Conservation (phyloP, 768 basidiomycete species). For the Cytidiella melzeri region DNA sequence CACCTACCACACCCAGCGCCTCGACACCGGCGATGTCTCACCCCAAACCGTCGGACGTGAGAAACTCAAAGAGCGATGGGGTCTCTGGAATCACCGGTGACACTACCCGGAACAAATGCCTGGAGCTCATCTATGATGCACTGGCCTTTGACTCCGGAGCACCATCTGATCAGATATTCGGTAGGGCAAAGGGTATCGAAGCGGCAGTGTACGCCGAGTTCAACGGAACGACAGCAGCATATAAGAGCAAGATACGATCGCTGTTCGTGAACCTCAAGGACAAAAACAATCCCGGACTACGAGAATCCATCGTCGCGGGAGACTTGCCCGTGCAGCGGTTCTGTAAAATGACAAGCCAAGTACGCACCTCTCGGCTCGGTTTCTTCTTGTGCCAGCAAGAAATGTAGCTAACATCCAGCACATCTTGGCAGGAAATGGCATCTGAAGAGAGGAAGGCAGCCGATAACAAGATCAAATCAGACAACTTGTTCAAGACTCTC, state of each 20-base stretch:
- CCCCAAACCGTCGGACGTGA: constrained; percentile 29
- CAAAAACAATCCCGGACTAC: constrained; percentile 82
- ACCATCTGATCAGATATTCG: constrained; percentile 58
- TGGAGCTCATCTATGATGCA: constrained; percentile 88
- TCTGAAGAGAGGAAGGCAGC: constrained; percentile 85
- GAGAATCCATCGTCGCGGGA: constrained; percentile 82
- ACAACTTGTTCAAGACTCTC: constrained; percentile 87
- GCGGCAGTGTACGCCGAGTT: constrained; percentile 46
- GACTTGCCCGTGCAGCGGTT: constrained; percentile 66
- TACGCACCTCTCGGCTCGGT: constrained; percentile 26
- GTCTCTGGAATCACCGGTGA: constrained; percentile 57
- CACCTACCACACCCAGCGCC: constrained; percentile 20
- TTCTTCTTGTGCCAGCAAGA: not conserved
- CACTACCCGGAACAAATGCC: constrained; percentile 77
- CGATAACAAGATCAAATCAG: constrained; percentile 73
- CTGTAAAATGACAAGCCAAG: constrained; percentile 76
- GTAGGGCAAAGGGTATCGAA: constrained; percentile 68
- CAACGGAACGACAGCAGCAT: constrained; percentile 39
- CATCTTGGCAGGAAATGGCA: constrained; percentile 76
- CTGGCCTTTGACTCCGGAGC: constrained; percentile 81
- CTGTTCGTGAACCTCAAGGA: constrained; percentile 94
- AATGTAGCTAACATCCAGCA: not conserved
- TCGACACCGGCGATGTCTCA: constrained; percentile 12
- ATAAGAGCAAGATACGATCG: constrained; percentile 79
- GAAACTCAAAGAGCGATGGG: constrained; percentile 69